These are phyloP conservation scores for Goffeauzyma gilvescens DNA, from an alignment of 768 basidiomycete species.

Conservation along the genomic window DNA sequence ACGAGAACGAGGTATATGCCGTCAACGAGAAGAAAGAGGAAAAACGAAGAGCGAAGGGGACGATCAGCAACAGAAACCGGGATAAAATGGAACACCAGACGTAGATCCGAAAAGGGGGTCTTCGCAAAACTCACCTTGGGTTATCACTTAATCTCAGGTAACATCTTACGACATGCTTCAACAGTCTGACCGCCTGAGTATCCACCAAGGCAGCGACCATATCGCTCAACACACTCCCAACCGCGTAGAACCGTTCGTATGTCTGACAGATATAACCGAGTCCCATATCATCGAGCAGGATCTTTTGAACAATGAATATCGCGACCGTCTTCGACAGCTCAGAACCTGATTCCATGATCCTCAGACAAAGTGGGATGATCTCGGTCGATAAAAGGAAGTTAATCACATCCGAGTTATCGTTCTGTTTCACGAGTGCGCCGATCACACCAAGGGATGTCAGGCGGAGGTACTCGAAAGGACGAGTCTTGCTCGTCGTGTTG, in stretches of 20 bases:
- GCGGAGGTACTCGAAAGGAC: slow-evolving; percentile 99
- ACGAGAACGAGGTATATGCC: not conserved
- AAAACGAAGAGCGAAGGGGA: not conserved
- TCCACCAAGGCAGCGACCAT: slow-evolving; percentile 98
- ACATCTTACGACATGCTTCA: slow-evolving; percentile 96
- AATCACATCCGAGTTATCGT: slow-evolving; percentile 96
- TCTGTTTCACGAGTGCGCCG: slow-evolving; percentile 99
- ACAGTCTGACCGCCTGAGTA: slow-evolving; percentile 81
- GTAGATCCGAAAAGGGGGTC: not conserved
- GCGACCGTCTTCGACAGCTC: slow-evolving; percentile 97
- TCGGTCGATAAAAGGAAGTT: slow-evolving; percentile 97
- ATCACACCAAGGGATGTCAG: slow-evolving; percentile 98
- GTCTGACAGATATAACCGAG: slow-evolving; percentile 98
- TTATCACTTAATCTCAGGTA: slow-evolving; percentile 93
- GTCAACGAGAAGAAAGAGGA: not conserved
- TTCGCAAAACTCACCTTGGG: slow-evolving; percentile 44
- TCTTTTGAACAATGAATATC: slow-evolving; percentile 98
- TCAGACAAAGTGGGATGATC: slow-evolving; percentile 95
- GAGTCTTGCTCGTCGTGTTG: slow-evolving; percentile 95
- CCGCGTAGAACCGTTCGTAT: slow-evolving; percentile 98
- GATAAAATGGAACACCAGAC: not conserved
- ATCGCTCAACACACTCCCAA: slow-evolving; percentile 91
- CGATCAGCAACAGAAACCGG: not conserved
- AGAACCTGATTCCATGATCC: slow-evolving; percentile 99
- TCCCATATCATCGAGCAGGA: slow-evolving; percentile 84